Evolutionary conservation across 2,329 filamentous ascomycete species (phyloP).

Genomic region (Aspergillus clavatus): DNA sequence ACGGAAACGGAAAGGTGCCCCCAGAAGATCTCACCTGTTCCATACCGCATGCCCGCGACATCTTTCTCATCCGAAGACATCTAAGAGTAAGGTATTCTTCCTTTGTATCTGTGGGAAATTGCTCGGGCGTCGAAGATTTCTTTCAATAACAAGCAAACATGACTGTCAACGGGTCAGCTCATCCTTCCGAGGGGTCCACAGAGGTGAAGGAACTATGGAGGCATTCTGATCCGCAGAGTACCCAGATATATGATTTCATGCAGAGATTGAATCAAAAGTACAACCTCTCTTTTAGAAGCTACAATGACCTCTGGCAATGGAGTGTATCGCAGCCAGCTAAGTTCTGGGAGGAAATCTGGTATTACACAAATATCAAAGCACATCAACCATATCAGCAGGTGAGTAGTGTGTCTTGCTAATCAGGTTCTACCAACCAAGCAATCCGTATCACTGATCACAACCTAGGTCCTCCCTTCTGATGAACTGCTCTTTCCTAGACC

Average conservation of each 20-base stretch:
- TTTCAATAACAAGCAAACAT: constrained; percentile 6
- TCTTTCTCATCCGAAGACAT: not conserved
- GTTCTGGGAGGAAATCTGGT: constrained; percentile 86
- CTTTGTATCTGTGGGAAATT: not conserved
- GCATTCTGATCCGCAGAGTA: constrained; percentile 61
- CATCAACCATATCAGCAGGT: constrained; percentile 52
- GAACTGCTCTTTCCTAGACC: constrained; percentile 80
- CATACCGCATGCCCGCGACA: not conserved
- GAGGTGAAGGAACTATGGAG: constrained; percentile 59
- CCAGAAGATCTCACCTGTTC: no score
- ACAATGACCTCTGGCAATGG: constrained; percentile 77
- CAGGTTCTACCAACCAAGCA: not conserved
- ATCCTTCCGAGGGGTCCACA: constrained; percentile 1
- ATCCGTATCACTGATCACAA: constrained; percentile 6
- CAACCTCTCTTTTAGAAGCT: constrained; percentile 57
- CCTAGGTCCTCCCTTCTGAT: constrained; percentile 62
- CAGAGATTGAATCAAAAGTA: constrained; percentile 65
- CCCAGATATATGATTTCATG: constrained; percentile 69
- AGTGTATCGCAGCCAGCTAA: constrained; percentile 68
- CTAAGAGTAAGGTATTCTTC: no score
- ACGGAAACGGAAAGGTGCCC: not conserved
- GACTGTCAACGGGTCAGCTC: constrained; percentile 9
- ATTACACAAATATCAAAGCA: constrained; percentile 70
- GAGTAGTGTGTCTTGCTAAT: constrained; percentile 10
- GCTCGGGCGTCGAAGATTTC: no score